phyloP scores from a whole-genome alignment of 1,139 yeast species.

The Kazachstania sp. region DNA sequence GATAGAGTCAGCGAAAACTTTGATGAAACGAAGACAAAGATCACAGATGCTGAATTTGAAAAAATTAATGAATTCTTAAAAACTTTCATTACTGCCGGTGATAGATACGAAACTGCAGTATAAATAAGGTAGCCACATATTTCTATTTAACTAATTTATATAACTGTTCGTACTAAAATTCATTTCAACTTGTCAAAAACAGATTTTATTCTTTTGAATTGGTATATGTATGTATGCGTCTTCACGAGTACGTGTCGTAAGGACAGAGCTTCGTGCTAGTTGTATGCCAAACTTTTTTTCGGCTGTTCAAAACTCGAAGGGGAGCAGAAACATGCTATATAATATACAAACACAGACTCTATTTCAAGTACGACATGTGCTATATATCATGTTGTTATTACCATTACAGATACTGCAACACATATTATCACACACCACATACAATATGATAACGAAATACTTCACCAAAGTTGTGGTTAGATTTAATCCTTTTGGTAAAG shows the following conservation, averaged over 20 bases:
- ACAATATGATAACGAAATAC: constrained; percentile 73
- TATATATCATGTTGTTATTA: no score
- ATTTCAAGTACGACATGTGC: no score
- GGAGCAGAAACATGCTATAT: background rate
- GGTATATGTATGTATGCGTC: no score
- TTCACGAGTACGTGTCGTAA: no score
- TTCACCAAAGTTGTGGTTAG: constrained; percentile 68
- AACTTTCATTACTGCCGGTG: constrained; percentile 39
- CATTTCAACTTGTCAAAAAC: no score
- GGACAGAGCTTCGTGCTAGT: background rate
- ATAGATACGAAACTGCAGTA: constrained; percentile 36
- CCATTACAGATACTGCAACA: no score
- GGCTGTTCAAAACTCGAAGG: background rate
- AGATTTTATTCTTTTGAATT: no score
- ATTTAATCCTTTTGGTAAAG: constrained; percentile 68
- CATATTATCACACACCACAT: background rate
- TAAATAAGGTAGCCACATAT: background rate
- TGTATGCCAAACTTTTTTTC: background rate
- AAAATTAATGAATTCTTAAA: constrained; percentile 40
- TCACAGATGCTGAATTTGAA: constrained; percentile 46
- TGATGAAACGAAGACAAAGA: constrained; percentile 32
- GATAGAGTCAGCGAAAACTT: constrained; percentile 55
- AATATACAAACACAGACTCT: no score
- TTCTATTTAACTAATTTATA: background rate
- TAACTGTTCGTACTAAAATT: background rate